phyloP scores from a whole-genome alignment of 768 basidiomycete genomes.

The Leccinum rimulosum region DNA sequence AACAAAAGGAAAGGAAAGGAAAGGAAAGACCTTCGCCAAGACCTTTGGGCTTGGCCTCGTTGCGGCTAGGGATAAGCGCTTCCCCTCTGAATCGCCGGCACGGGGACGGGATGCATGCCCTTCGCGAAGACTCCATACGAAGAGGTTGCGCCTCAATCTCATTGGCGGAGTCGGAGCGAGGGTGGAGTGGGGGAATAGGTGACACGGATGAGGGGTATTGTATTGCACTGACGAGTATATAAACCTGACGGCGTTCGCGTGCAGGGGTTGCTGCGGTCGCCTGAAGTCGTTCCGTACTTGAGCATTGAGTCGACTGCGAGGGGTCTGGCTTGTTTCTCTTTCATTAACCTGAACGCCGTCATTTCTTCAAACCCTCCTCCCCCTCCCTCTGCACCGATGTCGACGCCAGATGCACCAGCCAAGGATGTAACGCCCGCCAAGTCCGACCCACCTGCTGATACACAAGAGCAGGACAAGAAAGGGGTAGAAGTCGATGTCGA shows the following conservation, averaged over 20 bases:
- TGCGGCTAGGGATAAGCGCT: constrained; percentile 13
- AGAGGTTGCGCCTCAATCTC: constrained; percentile 15
- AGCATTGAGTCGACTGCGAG: not conserved
- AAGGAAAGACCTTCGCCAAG: not conserved
- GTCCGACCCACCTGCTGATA: not conserved
- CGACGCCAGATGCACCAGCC: constrained; percentile 8
- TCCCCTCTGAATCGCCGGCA: constrained; percentile 9
- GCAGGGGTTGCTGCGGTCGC: constrained; percentile 2
- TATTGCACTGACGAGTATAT: constrained; percentile 16
- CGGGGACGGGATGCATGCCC: not conserved
- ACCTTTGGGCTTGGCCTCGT: not conserved
- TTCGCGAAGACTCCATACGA: constrained; percentile 12
- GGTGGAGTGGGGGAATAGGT: constrained; percentile 8
- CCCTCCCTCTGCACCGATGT: constrained; percentile 8
- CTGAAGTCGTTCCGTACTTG: not conserved
- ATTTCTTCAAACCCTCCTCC: not conserved
- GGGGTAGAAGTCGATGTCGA: constrained; percentile 24
- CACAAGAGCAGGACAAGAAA: constrained; percentile 3
- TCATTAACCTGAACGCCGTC: not conserved
- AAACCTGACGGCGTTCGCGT: constrained; percentile 7
- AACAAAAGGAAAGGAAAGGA: not conserved
- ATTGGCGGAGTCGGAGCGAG: constrained; percentile 24
- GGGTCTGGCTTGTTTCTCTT: not conserved
- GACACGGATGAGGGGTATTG: not conserved
- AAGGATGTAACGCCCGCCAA: not conserved